phyloP scores from a whole-genome alignment of 148 eudicot species.

The Camellia lanceoleosa region DNA sequence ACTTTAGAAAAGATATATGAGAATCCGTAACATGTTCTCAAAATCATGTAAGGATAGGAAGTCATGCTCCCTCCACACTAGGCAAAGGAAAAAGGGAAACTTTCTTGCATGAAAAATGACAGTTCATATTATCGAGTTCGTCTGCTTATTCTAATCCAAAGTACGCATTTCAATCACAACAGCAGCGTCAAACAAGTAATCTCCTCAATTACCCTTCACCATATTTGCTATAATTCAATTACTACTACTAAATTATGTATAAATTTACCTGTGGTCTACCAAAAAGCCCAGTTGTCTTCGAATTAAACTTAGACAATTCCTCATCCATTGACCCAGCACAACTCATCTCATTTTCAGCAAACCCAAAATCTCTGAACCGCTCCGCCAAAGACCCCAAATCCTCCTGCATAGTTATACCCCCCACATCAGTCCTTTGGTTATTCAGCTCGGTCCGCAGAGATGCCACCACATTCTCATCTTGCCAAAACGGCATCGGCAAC shows the following conservation, averaged over 20 bases:
- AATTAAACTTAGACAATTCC: conserved; percentile 48
- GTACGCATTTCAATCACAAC: too few relatives aligned
- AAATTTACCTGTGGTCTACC: conserved; percentile 66
- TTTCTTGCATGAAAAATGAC: too few relatives aligned
- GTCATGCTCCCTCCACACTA: too few relatives aligned
- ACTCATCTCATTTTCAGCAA: conserved; percentile 40
- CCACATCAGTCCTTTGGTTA: conserved; percentile 31
- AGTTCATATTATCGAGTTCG: too few relatives aligned
- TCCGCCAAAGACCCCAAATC: conserved; percentile 72
- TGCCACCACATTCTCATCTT: conserved; percentile 37
- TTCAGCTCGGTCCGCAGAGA: conserved; percentile 37
- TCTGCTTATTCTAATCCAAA: too few relatives aligned
- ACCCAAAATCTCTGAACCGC: conserved; percentile 54
- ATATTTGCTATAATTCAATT: too few relatives aligned
- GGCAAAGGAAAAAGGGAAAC: too few relatives aligned
- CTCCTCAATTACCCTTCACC: too few relatives aligned
- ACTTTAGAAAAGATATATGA: background rate
- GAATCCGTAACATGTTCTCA: background rate
- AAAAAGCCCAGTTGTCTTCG: conserved; percentile 61
- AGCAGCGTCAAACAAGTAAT: too few relatives aligned
- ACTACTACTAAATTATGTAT: too few relatives aligned
- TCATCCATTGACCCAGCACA: conserved; percentile 43
- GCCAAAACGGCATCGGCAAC: conserved; percentile 59
- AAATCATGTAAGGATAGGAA: too few relatives aligned
- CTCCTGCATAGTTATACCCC: conserved; percentile 50